Percentiles rank a stretch among this genome's conserved stretches.
Conservation (phyloP, 2,329 filamentous ascomycete genomes). For the Colletotrichum sp. region DNA sequence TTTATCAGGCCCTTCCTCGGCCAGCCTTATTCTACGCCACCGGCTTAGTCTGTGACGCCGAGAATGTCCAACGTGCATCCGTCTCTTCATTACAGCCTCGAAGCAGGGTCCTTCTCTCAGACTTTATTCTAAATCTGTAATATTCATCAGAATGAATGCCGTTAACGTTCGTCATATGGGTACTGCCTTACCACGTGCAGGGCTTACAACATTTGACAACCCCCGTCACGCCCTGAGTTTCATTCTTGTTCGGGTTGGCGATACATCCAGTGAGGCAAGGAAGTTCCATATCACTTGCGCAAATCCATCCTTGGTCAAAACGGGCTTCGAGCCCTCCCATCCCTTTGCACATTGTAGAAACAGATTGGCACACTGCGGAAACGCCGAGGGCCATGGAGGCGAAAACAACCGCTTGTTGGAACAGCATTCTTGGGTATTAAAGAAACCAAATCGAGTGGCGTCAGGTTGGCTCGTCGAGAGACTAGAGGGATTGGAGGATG, state of each 20-base stretch:
- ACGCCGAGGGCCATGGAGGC: background rate
- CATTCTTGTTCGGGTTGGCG: background rate
- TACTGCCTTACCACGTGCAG: fast-evolving
- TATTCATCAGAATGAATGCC: background rate
- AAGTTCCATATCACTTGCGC: background rate
- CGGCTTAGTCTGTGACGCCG: too few relatives aligned
- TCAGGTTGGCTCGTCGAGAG: background rate
- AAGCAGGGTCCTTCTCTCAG: too few relatives aligned
- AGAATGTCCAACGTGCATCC: too few relatives aligned
- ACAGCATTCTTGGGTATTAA: background rate
- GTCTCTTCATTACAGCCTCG: too few relatives aligned
- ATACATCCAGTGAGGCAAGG: background rate
- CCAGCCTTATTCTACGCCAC: too few relatives aligned
- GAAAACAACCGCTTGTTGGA: background rate
- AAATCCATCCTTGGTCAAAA: background rate
- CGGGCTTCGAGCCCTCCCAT: background rate
- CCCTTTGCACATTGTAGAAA: fast-evolving
- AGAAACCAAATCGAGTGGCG: background rate
- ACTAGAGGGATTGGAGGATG: background rate
- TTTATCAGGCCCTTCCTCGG: too few relatives aligned
- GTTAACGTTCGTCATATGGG: background rate
- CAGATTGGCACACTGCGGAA: background rate
- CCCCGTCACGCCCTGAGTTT: background rate
- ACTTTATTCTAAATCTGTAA: too few relatives aligned
- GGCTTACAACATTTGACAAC: background rate